A percentile compares a stretch with the other conserved stretches of the same genome.
Conservation (phyloP, 768 basidiomycete species). For the Phlegmacium glaucopus region DNA sequence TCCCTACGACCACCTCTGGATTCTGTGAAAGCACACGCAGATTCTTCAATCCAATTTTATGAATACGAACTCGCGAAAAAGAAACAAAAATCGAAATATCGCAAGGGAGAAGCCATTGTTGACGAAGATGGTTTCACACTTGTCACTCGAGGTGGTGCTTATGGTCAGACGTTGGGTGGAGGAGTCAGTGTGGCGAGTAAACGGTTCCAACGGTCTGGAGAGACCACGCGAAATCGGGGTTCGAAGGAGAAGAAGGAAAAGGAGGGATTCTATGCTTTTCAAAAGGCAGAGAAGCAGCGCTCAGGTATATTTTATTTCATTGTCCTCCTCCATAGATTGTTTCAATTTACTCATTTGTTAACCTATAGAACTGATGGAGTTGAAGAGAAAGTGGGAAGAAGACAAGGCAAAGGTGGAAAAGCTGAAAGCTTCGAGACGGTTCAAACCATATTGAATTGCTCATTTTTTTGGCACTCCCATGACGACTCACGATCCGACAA, state of each 20-base stretch:
- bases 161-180: conserved; percentile 85
- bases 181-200: conserved; percentile 66
- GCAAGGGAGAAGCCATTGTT: conserved; percentile 83
- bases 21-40: conserved; percentile 71
- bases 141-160: conserved; percentile 88
- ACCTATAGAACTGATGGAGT: conserved; percentile 62
- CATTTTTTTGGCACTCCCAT: not conserved
- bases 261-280: conserved; percentile 84
- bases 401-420: conserved; percentile 85
- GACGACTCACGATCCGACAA: too few species aligned
- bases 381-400: conserved; percentile 80
- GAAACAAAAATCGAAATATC: conserved; percentile 62
- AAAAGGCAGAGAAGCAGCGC: conserved; percentile 85
- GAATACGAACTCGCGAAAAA: conserved; percentile 67
- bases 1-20: conserved; percentile 75
- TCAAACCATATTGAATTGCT: conserved; percentile 78
- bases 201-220: conserved; percentile 57
- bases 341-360: not conserved
- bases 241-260: conserved; percentile 66
- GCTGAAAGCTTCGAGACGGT: conserved; percentile 73
- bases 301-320: conserved; percentile 50
- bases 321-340: conserved; percentile 5
- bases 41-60: conserved; percentile 71
- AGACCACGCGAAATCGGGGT: conserved; percentile 41
- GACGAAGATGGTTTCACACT: conserved; percentile 96